Conservation (phyloP, 176 grass and related monocot species). For the Musa itinerans region DNA sequence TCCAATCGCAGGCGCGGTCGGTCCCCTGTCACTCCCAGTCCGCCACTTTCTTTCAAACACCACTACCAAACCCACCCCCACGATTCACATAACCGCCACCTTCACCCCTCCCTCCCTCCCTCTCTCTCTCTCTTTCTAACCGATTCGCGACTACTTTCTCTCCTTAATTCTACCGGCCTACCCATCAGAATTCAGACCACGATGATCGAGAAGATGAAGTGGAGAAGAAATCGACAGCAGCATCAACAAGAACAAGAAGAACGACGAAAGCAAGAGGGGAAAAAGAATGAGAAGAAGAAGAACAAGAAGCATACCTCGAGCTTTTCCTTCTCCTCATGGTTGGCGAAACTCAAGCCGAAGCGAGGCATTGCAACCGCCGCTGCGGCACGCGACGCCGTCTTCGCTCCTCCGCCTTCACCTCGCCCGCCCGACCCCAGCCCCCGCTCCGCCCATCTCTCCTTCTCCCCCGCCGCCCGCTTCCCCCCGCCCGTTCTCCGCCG, state of each 20-base stretch:
- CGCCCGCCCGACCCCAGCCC: not conserved
- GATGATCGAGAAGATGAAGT: not conserved
- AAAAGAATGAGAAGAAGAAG: not conserved
- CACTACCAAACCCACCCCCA: not conserved
- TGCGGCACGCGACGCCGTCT: not conserved
- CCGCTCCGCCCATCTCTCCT: conserved; percentile 4
- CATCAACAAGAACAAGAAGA: too few species aligned
- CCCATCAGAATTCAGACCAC: not conserved
- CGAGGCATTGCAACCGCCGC: not conserved
- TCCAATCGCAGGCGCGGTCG: not conserved
- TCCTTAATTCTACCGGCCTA: not conserved
- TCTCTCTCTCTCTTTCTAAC: not conserved
- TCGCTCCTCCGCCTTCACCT: conserved; percentile 1
- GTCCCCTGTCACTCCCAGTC: not conserved
- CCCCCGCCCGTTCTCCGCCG: not conserved
- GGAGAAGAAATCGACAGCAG: not conserved
- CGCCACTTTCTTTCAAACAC: conserved; percentile 17
- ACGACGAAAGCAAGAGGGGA: too few species aligned
- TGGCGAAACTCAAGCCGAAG: conserved; percentile 8
- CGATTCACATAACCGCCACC: not conserved
- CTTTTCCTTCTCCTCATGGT: conserved; percentile 15
- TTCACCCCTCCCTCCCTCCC: not conserved
- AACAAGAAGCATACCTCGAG: conserved; percentile 5
- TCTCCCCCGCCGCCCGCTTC: conserved; percentile 1
- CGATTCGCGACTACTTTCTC: too few species aligned